These are phyloP conservation scores for Areca catechu DNA, from an alignment of 176 grass and related monocot genomes.

Conservation along the genomic window DNA sequence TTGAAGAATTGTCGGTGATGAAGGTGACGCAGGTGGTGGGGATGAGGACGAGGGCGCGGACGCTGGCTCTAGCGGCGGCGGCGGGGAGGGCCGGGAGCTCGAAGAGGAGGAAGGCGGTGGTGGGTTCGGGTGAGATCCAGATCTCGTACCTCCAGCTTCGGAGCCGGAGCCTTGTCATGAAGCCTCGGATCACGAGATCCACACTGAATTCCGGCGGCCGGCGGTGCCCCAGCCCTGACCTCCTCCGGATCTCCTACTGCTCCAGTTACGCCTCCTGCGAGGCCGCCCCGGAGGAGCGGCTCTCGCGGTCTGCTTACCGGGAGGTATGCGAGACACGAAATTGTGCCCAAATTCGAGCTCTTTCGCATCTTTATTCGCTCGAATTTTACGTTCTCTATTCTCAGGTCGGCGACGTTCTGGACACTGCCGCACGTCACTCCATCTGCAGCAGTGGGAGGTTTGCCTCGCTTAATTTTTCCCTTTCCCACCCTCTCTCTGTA, in stretches of 20 bases:
- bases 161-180: not conserved
- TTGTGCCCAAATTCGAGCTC: not conserved
- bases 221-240: not conserved
- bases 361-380: not conserved
- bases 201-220: not conserved
- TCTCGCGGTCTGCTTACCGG: not conserved
- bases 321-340: slow-evolving; percentile 1
- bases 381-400: not conserved
- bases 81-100: not conserved
- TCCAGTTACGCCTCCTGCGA: slow-evolving; percentile 7
- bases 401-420: not conserved
- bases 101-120: slow-evolving; percentile 1
- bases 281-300: not conserved
- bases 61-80: not conserved
- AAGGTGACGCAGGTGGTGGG: not conserved
- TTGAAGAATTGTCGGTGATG: not conserved
- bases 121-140: not conserved
- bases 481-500: too few species aligned
- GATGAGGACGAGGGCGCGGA: not conserved
- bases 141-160: not conserved
- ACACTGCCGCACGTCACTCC: not conserved
- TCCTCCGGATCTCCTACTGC: not conserved
- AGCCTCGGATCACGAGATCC: not conserved
- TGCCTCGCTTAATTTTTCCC: not conserved
- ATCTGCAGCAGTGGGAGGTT: slow-evolving; percentile 1